Evolutionary conservation across 2,329 filamentous ascomycete genomes (phyloP).

Genomic region (Ceratocystis albifundus): DNA sequence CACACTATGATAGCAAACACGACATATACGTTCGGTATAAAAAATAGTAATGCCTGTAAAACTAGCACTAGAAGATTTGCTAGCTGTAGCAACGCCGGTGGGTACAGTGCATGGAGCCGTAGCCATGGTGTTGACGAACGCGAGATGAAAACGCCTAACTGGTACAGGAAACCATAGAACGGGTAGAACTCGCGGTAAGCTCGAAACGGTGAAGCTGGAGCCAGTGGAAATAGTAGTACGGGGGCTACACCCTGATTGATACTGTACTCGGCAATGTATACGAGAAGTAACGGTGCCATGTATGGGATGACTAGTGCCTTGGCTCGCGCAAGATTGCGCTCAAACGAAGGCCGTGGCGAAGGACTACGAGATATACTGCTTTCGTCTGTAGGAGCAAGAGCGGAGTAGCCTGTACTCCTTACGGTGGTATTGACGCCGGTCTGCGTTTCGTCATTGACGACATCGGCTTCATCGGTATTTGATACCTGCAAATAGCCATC

Average conservation of each 20-base stretch:
- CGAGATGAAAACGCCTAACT: constrained; percentile 88
- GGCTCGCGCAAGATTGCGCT: constrained; percentile 50
- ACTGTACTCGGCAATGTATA: constrained; percentile 88
- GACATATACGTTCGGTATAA: constrained; percentile 76
- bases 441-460: constrained; percentile 31
- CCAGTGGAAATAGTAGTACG: constrained; percentile 74
- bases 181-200: constrained; percentile 85
- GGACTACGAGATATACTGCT: neutral
- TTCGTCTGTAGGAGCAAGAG: constrained; percentile 23
- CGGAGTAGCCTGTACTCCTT: constrained; percentile 29
- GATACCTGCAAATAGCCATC: constrained; percentile 35
- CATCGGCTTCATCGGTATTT: constrained; percentile 37
- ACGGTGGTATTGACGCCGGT: constrained; percentile 31
- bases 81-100: constrained; percentile 71
- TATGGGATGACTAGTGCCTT: constrained; percentile 60
- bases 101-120: constrained; percentile 67
- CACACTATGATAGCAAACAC: constrained; percentile 79
- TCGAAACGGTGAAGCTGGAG: constrained; percentile 57
- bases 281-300: constrained; percentile 83
- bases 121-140: constrained; percentile 82
- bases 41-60: constrained; percentile 64
- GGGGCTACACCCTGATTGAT: constrained; percentile 93
- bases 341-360: neutral
- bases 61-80: constrained; percentile 64
- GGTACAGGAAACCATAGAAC: constrained; percentile 88